Base-by-base conservation (phyloP, 1,139 yeast genomes). In the Geotrichum restrictum region DNA sequence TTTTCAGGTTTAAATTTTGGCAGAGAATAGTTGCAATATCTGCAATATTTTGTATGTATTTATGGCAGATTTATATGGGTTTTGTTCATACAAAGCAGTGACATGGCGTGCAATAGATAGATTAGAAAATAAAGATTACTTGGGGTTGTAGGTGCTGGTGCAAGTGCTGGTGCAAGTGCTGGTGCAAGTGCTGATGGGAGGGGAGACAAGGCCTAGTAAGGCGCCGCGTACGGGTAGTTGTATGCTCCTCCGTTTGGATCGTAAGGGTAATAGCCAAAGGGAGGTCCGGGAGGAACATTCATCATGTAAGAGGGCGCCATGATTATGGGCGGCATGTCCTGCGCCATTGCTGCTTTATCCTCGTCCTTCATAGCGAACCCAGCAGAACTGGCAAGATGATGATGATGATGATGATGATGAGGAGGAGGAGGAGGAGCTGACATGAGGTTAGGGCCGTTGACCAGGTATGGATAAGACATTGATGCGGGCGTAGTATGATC, bases 401-500 rank as follows among this genome's bases (percentile, higher is more conserved):
- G 41, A 38, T 19, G 43, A 14, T 19, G 37, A 31, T 29, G 45
- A 29, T 24, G 32, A 27, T n/a, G n/a, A 22, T 40, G 41, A 38
- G 34, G 43, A 14, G 34, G 37, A 31, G 38, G 45, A 29, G 37
- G 32, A 27, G 34, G 33, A 24, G 49, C 33, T 14, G 34, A 36
- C 44, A 32, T 13, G 33, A 31, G 40, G 31, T 21, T 21, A 13
- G 22, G 8, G 29, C 22, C 19, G n/a, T 14, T 18, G n/a, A 32
- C 38, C 47, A 43, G 31, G 16, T 43, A 43, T 32, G 47, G 47
- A 21, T 32, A 43, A 8, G 37, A 38, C 47, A 43, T 43, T 43
- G 33, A 43, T 43, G 47, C 47, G 32, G 49, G 49, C 39, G 44
- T n/a, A n/a, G n/a, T 32, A 39, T 36, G 39, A 39, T 40, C 49